phyloP scores from a whole-genome alignment of 23 red algal species.

The Gracilaria gracilis region DNA sequence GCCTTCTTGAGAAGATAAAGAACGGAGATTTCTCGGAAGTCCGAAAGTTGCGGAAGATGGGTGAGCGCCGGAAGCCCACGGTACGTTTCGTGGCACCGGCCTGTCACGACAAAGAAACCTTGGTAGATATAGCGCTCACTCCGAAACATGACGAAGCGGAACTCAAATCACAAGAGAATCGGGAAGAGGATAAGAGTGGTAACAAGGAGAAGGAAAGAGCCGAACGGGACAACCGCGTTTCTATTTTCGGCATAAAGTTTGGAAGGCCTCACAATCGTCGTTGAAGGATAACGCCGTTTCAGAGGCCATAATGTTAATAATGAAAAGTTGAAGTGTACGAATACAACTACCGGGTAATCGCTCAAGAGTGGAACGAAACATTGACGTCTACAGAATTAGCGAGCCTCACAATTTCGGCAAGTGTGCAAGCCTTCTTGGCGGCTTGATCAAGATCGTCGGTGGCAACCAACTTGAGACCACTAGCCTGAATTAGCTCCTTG shows the following conservation, averaged over 20 bases:
- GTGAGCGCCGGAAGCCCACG: conserved; percentile 25
- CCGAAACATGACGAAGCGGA: conserved; percentile 11
- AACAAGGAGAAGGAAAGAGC: background rate
- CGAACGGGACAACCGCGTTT: background rate
- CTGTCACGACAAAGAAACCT: conserved; percentile 16
- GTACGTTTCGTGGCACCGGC: conserved; percentile 45
- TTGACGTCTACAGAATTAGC: conserved; percentile 72
- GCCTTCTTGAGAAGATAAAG: conserved; percentile 28
- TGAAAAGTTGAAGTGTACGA: conserved; percentile 10
- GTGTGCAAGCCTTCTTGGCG: conserved; percentile 79
- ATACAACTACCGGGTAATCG: background rate
- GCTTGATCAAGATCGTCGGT: conserved; percentile 95
- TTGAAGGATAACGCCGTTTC: background rate
- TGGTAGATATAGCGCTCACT: conserved; percentile 32
- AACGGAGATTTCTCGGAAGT: conserved; percentile 48
- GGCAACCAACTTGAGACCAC: conserved; percentile 79
- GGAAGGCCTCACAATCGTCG: conserved; percentile 4
- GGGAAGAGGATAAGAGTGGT: background rate
- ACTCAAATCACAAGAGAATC: background rate
- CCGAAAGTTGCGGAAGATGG: conserved; percentile 41
- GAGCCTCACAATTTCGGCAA: conserved; percentile 73
- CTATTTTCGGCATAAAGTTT: conserved; percentile 44
- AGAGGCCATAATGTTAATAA: background rate
- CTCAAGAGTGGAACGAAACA: conserved; percentile 66
- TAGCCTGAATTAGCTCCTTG: conserved; percentile 77